These are phyloP conservation scores for Citrullus amarus DNA, from an alignment of 306 rosid species.

Conservation along the genomic window DNA sequence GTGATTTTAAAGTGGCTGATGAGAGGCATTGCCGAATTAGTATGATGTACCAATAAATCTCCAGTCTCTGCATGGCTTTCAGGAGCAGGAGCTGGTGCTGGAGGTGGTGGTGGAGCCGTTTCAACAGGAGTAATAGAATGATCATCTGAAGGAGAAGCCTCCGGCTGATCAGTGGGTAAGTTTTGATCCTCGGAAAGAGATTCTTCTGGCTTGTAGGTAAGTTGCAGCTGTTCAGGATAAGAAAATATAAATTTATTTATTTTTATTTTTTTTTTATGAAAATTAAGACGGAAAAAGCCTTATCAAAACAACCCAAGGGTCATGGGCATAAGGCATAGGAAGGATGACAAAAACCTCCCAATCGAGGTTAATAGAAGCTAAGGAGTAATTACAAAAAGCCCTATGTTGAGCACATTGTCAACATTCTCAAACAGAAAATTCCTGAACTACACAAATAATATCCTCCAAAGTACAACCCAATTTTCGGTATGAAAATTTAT, in stretches of 20 bases:
- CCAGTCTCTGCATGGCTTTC: conserved; percentile 52
- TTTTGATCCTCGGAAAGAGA: conserved; percentile 43
- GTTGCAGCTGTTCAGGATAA: conserved; percentile 56
- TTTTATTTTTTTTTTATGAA: too few relatives aligned
- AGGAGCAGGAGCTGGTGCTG: conserved; percentile 40
- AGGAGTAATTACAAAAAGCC: too few relatives aligned
- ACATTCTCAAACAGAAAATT: too few relatives aligned
- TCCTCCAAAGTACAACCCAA: background rate
- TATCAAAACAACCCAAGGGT: too few relatives aligned
- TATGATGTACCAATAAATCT: conserved; percentile 63
- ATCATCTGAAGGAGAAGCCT: conserved; percentile 39
- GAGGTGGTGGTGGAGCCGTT: conserved; percentile 18
- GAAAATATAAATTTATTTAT: conserved; percentile 2
- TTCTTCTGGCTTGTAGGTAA: conserved; percentile 87
- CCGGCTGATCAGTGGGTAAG: conserved; percentile 49
- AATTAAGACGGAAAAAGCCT: too few relatives aligned
- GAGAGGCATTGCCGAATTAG: background rate
- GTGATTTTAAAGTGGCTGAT: background rate
- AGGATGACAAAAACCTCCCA: too few relatives aligned
- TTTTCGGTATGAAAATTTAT: background rate
- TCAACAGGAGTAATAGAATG: conserved; percentile 34
- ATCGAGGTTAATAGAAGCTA: too few relatives aligned
- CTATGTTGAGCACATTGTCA: too few relatives aligned
- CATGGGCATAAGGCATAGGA: too few relatives aligned
- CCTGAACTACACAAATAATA: background rate